Evolutionary conservation across 345 rosid species (phyloP).

Genomic region (Moringa oleifera): DNA sequence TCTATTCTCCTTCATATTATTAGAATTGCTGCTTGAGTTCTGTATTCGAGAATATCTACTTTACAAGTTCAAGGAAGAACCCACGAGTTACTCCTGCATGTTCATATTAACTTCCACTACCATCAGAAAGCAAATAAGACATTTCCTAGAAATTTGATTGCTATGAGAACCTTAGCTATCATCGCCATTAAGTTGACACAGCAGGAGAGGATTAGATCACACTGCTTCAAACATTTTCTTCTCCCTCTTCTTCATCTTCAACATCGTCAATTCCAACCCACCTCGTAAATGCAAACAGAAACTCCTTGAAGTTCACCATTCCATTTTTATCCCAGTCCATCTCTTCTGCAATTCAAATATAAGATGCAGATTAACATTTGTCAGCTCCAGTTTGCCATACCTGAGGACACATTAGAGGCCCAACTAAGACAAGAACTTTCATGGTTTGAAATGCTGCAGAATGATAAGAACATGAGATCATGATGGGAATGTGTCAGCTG

Average conservation of each 20-base stretch:
- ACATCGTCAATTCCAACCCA: conserved; percentile 84
- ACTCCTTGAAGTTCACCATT: conserved; percentile 89
- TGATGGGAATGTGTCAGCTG: neutral
- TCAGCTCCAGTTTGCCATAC: too few species aligned
- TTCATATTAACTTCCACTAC: neutral
- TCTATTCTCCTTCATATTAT: neutral
- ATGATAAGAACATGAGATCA: too few species aligned
- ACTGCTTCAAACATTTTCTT: conserved; percentile 19
- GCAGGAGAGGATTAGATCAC: neutral
- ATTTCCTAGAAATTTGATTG: neutral
- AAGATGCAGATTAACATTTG: too few species aligned
- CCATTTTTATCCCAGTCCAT: conserved; percentile 99
- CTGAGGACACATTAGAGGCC: neutral
- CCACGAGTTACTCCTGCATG: neutral
- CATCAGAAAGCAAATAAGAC: neutral
- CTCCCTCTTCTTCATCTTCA: conserved; percentile 58
- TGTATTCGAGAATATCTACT: conserved; percentile 16
- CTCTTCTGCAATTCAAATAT: conserved; percentile 57
- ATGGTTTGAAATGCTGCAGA: neutral
- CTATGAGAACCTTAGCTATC: neutral
- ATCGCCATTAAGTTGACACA: neutral
- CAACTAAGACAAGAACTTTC: neutral
- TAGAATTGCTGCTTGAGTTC: conserved; percentile 3
- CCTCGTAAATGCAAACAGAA: conserved; percentile 80
- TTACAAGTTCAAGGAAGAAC: neutral